These are phyloP conservation scores for Avena eriantha DNA, from an alignment of 176 grass and related monocot species.

Conservation along the genomic window DNA sequence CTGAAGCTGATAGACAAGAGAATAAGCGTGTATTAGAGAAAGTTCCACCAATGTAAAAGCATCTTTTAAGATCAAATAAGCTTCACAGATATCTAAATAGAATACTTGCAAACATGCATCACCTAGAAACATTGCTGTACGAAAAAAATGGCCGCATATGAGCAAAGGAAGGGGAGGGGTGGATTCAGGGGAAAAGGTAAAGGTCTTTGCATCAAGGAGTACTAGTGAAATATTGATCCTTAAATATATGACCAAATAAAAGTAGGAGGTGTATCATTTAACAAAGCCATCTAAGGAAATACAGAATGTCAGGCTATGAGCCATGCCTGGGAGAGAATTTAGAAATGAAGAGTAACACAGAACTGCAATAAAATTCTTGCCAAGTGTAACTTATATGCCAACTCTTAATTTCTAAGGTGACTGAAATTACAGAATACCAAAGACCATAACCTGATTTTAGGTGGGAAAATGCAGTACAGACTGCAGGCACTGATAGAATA, in stretches of 20 bases:
- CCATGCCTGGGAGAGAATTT: too few relatives aligned
- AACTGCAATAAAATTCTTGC: slow-evolving; percentile 6
- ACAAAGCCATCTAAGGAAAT: background rate
- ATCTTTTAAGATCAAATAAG: slow-evolving; percentile 34
- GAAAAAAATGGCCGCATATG: background rate
- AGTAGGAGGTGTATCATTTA: background rate
- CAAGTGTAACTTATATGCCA: slow-evolving; percentile 16
- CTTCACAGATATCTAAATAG: slow-evolving; percentile 4
- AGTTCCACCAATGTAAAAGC: slow-evolving; percentile 20
- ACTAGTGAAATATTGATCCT: background rate
- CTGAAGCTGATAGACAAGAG: slow-evolving; percentile 45
- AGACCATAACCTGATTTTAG: background rate
- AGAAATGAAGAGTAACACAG: background rate
- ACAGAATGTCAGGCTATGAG: slow-evolving; percentile 9
- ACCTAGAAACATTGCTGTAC: slow-evolving; percentile 3
- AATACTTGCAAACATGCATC: slow-evolving; percentile 16
- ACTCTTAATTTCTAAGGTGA: background rate
- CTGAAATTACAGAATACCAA: slow-evolving; percentile 15
- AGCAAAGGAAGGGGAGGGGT: background rate
- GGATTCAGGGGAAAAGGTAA: background rate
- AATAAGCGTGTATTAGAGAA: slow-evolving; percentile 16
- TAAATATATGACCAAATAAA: slow-evolving; percentile 2
- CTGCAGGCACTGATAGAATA: background rate
- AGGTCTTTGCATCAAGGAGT: slow-evolving; percentile 2
- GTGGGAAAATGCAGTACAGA: slow-evolving; percentile 5